A percentile compares a stretch with the other conserved stretches of the same genome.
Evolutionary conservation across 371 early-diverging fungal species (phyloP).

Genomic region (Phascolomyces articulosus): DNA sequence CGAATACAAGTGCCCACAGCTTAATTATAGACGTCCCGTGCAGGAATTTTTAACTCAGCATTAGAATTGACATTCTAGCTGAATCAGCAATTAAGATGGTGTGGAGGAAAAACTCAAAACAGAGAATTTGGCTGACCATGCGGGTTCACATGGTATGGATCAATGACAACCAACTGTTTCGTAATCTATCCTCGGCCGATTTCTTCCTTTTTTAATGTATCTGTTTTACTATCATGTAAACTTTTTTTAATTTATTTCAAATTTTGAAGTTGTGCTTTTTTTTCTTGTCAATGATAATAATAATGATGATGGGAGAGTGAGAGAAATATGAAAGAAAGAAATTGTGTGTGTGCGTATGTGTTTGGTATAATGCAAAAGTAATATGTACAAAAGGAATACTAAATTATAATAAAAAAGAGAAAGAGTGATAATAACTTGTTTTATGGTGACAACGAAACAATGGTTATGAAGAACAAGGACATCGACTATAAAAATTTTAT

Average conservation of each 20-base stretch:
- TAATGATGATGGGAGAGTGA: not conserved
- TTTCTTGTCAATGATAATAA: not conserved
- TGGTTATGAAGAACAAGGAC: no score
- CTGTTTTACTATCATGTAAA: not conserved
- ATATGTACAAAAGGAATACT: not conserved
- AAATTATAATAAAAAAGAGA: not conserved
- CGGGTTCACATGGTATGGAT: not conserved
- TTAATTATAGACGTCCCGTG: not conserved
- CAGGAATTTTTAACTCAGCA: not conserved
- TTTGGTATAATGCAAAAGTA: slow-evolving; percentile 2
- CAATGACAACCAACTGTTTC: not conserved
- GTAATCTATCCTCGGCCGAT: not conserved
- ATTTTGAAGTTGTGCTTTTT: no score
- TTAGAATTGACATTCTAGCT: not conserved
- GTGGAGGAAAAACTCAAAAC: not conserved
- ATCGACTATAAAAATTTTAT: no score
- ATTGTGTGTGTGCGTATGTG: no score
- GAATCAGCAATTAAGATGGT: not conserved
- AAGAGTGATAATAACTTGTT: no score
- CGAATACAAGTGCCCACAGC: not conserved
- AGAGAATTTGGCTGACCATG: not conserved
- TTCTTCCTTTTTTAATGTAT: not conserved
- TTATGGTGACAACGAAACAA: no score
- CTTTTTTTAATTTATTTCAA: not conserved
- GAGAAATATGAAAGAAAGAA: not conserved